Conservation (phyloP, 2,329 filamentous ascomycete species). For the Botrytis galanthina region DNA sequence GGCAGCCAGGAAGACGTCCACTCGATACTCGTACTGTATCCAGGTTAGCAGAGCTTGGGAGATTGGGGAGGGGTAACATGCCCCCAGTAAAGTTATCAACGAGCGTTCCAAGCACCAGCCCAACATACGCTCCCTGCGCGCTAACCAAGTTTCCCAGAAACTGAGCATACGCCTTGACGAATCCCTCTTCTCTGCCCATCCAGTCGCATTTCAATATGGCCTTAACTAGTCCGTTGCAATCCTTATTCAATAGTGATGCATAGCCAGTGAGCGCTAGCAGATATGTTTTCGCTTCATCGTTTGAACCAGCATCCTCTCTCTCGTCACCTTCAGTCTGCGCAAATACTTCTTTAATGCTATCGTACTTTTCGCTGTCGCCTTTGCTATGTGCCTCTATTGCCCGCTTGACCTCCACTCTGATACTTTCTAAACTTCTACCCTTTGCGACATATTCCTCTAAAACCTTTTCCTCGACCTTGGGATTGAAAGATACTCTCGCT, state of each 20-base stretch:
- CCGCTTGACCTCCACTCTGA: constrained; percentile 38
- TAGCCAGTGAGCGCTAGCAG: constrained; percentile 62
- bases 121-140: constrained; percentile 76
- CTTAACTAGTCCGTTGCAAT: constrained; percentile 58
- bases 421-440: constrained; percentile 32
- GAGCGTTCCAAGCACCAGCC: constrained; percentile 73
- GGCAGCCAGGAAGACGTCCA: constrained; percentile 45
- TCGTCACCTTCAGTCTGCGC: constrained; percentile 22
- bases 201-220: constrained; percentile 60
- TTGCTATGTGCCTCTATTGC: constrained; percentile 54
- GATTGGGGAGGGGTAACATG: constrained; percentile 34
- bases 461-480: constrained; percentile 38
- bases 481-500: constrained; percentile 37
- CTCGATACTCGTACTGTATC: constrained; percentile 40
- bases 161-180: constrained; percentile 64
- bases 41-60: constrained; percentile 42
- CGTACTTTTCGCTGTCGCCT: constrained; percentile 59
- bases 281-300: constrained; percentile 52
- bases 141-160: constrained; percentile 73
- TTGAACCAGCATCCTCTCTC: constrained; percentile 28
- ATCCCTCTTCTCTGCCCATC: constrained; percentile 63
- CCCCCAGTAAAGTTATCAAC: constrained; percentile 69
- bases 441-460: constrained; percentile 33
- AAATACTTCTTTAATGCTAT: constrained; percentile 60
- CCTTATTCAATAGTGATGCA: constrained; percentile 57